These are phyloP conservation scores for Musa acuminata DNA, from an alignment of 176 grass and related monocot species.

Conservation along the genomic window DNA sequence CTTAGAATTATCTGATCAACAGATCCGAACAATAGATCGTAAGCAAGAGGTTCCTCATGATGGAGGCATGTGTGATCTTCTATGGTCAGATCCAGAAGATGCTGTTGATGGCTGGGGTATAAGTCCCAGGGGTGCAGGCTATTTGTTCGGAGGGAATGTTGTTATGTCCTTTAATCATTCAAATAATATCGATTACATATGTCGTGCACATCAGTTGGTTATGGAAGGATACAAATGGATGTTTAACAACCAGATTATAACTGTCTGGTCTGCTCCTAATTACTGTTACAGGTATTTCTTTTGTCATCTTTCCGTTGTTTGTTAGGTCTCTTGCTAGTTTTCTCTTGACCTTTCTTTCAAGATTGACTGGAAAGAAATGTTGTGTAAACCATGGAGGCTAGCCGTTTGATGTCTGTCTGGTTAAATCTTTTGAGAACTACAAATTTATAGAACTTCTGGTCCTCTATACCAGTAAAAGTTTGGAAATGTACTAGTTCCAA, in stretches of 20 bases:
- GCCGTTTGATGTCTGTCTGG: too few relatives aligned
- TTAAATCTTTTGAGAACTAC: too few relatives aligned
- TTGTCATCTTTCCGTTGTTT: not conserved
- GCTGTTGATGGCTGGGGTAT: slow-evolving; percentile 74
- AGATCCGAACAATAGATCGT: slow-evolving; percentile 95
- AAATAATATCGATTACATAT: slow-evolving; percentile 97
- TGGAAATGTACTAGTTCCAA: too few relatives aligned
- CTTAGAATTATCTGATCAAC: not conserved
- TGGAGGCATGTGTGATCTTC: slow-evolving; percentile 96
- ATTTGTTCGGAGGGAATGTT: slow-evolving; percentile 84
- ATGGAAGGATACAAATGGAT: slow-evolving; percentile 15
- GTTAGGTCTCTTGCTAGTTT: not conserved
- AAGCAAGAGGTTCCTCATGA: slow-evolving; percentile 99
- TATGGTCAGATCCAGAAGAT: slow-evolving; percentile 98
- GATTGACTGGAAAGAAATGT: not conserved
- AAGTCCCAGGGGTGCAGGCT: slow-evolving; percentile 93
- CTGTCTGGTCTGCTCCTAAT: slow-evolving; percentile 98
- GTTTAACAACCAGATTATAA: slow-evolving; percentile 97
- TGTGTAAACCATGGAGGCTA: too few relatives aligned
- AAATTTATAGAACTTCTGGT: not conserved
- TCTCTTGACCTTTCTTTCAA: not conserved
- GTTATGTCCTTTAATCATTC: slow-evolving; percentile 80
- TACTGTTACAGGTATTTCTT: slow-evolving; percentile 89
- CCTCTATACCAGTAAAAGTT: not conserved
- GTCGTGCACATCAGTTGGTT: slow-evolving; percentile 91